Evolutionary conservation across 2,329 filamentous ascomycete genomes (phyloP).

Genomic region (Metarhizium anisopliae): DNA sequence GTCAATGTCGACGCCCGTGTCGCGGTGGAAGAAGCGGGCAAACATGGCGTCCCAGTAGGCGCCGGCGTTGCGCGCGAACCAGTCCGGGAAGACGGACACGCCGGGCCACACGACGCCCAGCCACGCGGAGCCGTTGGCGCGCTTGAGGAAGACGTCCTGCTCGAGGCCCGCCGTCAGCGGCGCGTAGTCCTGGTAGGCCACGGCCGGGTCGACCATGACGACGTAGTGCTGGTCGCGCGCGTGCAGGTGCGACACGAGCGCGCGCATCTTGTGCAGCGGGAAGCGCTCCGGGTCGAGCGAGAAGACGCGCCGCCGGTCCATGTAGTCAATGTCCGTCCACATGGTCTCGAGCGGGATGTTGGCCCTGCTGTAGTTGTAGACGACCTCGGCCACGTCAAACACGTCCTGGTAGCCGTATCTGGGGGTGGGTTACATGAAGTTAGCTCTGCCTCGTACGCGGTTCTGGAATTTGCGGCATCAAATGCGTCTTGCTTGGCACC

Average conservation of each 20-base stretch:
- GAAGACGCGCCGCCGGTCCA: conserved; percentile 48
- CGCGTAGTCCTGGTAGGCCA: conserved; percentile 40
- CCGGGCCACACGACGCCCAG: conserved; percentile 72
- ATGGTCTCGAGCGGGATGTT: conserved; percentile 65
- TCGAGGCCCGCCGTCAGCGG: conserved; percentile 31
- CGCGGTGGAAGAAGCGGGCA: conserved; percentile 50
- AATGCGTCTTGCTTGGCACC: not conserved
- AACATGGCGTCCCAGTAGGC: conserved; percentile 66
- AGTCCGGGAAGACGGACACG: conserved; percentile 64
- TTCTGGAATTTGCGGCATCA: too few species aligned
- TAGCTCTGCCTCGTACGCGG: too few species aligned
- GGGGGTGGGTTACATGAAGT: too few species aligned
- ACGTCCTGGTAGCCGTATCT: conserved; percentile 75
- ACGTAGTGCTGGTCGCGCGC: conserved; percentile 59
- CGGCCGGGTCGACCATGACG: conserved; percentile 69
- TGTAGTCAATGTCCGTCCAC: conserved; percentile 68
- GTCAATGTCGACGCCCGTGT: conserved; percentile 64
- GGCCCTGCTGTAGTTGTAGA: conserved; percentile 55
- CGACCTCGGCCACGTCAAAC: conserved; percentile 55
- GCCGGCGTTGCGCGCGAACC: conserved; percentile 59
- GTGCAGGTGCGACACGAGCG: conserved; percentile 59
- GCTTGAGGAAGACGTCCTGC: conserved; percentile 39
- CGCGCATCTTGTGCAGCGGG: conserved; percentile 51
- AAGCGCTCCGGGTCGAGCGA: conserved; percentile 61
- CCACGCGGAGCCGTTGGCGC: conserved; percentile 46